Base-by-base conservation (phyloP, 768 basidiomycete genomes). In the Dacryopinax spathularia region DNA sequence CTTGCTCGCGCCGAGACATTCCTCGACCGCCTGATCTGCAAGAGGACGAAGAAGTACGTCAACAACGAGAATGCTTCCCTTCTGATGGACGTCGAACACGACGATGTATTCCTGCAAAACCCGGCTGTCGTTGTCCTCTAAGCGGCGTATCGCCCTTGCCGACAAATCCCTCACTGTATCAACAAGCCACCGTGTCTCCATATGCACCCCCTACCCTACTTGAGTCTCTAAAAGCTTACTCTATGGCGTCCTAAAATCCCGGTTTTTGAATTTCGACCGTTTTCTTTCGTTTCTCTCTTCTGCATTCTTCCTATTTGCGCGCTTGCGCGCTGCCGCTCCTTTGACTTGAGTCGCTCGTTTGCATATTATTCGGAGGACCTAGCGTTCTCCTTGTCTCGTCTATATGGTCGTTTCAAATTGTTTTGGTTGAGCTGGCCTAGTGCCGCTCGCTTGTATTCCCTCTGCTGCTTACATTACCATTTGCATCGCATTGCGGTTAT, bases 391-490 rank as follows among this genome's bases (percentile, higher is more conserved):
- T 31, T 10, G 12, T 56, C 20, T 56, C n/a, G n/a, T n/a, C 25
- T 56, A 22, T 56, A 25, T 56, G 48, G 25, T 56, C 29, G 20
- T 56, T 56, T 18, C 18, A 22, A 27, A 27, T 56, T 4, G 5
- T 56, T 6, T 27, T 10, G 48, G 12, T 56, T 56, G 48, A 31
- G 48, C 25, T 56, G 29, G 48, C 48, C 48, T 56, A 56, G 48
- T 29, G 48, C 48, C 29, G 48, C 48, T 56, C 25, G n/a, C 9
- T 10, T 56, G 25, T 56, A 56, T 56, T 56, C 48, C 48, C 48
- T 56, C 48, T 56, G 48, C 25, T 56, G 5, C 25, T 56, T 56
- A 56, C 48, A 56, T 56, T 56, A 56, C 48, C 48, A 56, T 56
- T 56, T 56, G 48, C 48, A 56, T 31, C 29, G 48, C 48, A 56